phyloP scores from a whole-genome alignment of 257 asterid genomes.

The Solanum neorickii region DNA sequence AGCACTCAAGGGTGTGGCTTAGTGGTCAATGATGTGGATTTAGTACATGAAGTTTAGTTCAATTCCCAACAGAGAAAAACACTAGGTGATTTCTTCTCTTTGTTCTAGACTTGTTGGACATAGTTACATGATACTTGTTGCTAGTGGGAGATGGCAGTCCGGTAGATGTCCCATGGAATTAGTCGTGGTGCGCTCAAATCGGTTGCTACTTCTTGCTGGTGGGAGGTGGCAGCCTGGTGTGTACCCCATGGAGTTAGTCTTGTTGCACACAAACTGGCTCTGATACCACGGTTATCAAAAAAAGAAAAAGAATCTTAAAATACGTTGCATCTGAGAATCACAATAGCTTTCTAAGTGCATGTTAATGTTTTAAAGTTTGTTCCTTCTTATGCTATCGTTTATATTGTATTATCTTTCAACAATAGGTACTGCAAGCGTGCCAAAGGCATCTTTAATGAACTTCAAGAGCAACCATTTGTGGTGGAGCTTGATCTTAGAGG shows the following conservation, averaged over 20 bases:
- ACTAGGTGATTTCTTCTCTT: neutral
- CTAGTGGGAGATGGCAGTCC: neutral
- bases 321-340: neutral
- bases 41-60: neutral
- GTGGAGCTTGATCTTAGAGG: slow-evolving; percentile 99
- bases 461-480: slow-evolving; percentile 67
- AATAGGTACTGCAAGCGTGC: slow-evolving; percentile 63
- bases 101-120: neutral
- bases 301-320: neutral
- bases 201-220: neutral
- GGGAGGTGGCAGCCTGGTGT: neutral
- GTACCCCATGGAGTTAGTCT: too few relatives aligned
- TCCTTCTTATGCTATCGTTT: neutral
- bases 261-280: neutral
- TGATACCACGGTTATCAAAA: neutral
- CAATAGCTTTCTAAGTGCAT: neutral
- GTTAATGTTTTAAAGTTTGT: neutral
- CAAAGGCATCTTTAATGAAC: slow-evolving; percentile 56
- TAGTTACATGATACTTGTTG: neutral
- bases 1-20: neutral
- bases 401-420: slow-evolving; percentile 2
- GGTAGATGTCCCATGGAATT: neutral
- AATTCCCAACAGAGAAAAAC: neutral
- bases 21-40: neutral
- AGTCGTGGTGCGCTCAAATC: neutral